Evolutionary conservation across 106 monocot species (phyloP).

Genomic region (Vanilla planifolia): DNA sequence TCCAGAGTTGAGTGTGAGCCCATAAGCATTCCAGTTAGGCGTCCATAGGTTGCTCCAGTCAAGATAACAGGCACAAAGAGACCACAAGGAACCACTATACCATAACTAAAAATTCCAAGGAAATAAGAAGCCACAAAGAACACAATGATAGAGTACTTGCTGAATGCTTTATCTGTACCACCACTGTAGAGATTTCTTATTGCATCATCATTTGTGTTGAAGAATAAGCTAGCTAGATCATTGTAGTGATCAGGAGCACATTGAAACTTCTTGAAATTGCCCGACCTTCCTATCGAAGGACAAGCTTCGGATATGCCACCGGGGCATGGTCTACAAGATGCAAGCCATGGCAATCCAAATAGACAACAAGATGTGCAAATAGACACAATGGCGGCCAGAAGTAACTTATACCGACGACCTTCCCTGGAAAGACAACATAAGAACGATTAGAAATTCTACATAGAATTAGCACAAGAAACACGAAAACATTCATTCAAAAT

Average conservation of each 20-base stretch:
- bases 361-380: conserved; percentile 44
- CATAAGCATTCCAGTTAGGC: conserved; percentile 38
- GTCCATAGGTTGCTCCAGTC: conserved; percentile 45
- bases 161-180: conserved; percentile 38
- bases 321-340: conserved; percentile 46
- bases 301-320: conserved; percentile 30
- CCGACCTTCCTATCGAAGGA: conserved; percentile 49
- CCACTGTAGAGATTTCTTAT: conserved; percentile 49
- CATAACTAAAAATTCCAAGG: conserved; percentile 51
- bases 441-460: too few relatives aligned
- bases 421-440: conserved; percentile 27
- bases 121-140: conserved; percentile 38
- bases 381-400: conserved; percentile 37
- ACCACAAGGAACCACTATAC: conserved; percentile 41
- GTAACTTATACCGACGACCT: conserved; percentile 30
- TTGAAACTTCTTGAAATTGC: conserved; percentile 57
- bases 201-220: conserved; percentile 51
- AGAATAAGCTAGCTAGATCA: conserved; percentile 49
- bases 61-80: conserved; percentile 51
- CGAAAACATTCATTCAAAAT: too few relatives aligned
- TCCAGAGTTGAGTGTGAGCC: conserved; percentile 34
- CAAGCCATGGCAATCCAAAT: conserved; percentile 46
- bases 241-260: conserved; percentile 44
- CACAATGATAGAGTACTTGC: conserved; percentile 25
- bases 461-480: too few relatives aligned